Evolutionary conservation across 2,329 filamentous ascomycete species (phyloP), one percentile per base, ranked within the genome.

Genomic region (Fusarium napiforme): DNA sequence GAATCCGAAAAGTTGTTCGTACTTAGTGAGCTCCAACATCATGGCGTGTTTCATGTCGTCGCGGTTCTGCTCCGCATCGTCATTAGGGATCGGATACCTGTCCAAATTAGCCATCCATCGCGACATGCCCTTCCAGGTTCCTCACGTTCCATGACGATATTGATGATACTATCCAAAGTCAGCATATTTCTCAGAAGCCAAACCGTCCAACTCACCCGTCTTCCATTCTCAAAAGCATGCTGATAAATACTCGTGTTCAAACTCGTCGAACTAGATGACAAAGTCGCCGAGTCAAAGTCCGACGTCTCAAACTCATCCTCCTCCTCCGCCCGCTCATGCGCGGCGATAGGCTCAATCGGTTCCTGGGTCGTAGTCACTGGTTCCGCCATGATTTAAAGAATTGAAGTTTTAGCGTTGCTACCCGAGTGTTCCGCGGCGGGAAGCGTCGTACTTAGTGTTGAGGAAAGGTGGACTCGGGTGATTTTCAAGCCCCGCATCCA

Each of bases 21-120:
- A 77, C 75, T 78, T 71, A 1, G 75, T 78, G 5, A 82, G 60
- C 9, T 76, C 69, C 9, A 82, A 49, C 46, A 77, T 73, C 77
- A 79, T 80, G 9, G 79, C 81, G 52, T 83, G 80, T 28, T 81
- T 77, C 69, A 74, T 73, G 1, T 77, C 73, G 21, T 78, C 77
- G 11, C 77, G 74, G 26, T 78, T 77, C 30, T 78, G 73, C 43
- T 78, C 77, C 0, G 76, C 66, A n/a, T 76, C 71, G 23, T 78
- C 77, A 6, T 78, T 78, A 10, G 77, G 76, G 16, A 78, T 78
- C 0, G 74, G 75, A 56, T 78, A 75, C 12, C 75, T 77, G 5
- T 42, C 36, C 45, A 58, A 32, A 58, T 84, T 32, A 77, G 66
- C 2, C 1, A 26, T 26, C n/a, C n/a, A 45, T 19, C 16, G 7